Evolutionary conservation across 1,139 yeast genomes (phyloP).

Genomic region (Entelexis sorbosivorans): DNA sequence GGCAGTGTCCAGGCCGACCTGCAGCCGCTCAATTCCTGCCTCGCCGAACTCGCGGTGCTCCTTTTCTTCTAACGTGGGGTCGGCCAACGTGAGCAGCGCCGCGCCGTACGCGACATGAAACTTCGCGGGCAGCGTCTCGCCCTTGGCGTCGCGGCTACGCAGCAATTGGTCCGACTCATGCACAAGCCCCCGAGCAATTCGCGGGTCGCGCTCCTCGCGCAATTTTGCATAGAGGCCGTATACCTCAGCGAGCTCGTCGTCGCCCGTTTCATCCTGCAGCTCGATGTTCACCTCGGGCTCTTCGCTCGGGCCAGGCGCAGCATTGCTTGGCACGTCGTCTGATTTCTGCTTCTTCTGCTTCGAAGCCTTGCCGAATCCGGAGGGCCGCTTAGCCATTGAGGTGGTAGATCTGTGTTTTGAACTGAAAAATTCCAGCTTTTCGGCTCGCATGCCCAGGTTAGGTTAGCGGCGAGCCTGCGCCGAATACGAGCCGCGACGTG

Average conservation of each 20-base stretch:
- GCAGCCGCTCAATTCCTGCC: conserved; percentile 62
- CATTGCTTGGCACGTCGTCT: conserved; percentile 11
- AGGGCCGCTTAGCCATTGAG: conserved; percentile 48
- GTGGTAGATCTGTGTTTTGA: background rate
- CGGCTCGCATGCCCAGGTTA: background rate
- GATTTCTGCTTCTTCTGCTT: conserved; percentile 28
- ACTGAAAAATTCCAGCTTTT: background rate
- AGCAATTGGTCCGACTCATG: conserved; percentile 83
- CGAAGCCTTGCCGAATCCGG: conserved; percentile 65
- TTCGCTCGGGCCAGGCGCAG: conserved; percentile 14
- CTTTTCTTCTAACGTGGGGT: conserved; percentile 26
- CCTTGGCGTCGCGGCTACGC: conserved; percentile 32
- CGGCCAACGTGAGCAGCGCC: conserved; percentile 59
- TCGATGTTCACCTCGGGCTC: conserved; percentile 47
- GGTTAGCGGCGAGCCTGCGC: background rate
- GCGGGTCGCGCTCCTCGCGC: conserved; percentile 36
- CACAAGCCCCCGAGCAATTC: conserved; percentile 64
- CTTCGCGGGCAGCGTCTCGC: conserved; percentile 38
- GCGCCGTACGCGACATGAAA: conserved; percentile 67
- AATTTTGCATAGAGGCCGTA: conserved; percentile 50
- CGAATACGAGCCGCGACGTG: background rate
- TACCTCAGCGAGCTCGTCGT: conserved; percentile 68
- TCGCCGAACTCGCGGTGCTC: conserved; percentile 27
- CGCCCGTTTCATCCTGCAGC: conserved; percentile 58
- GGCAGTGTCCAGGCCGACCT: conserved; percentile 44